phyloP scores from a whole-genome alignment of 108 stramenopile species.

The Mayamaea pseudoterrestris region DNA sequence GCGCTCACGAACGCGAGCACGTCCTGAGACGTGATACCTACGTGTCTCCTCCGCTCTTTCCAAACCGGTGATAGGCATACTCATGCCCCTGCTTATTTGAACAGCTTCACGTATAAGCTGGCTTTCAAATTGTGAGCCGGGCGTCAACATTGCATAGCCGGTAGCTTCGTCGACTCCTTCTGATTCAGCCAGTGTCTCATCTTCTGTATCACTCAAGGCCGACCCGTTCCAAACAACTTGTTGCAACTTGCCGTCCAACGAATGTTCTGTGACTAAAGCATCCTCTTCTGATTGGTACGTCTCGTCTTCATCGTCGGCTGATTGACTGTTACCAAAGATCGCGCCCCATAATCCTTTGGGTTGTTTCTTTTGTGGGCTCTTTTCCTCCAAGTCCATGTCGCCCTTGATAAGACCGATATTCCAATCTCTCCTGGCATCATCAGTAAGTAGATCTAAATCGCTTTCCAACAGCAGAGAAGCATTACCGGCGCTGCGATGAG shows the following conservation, averaged over 20 bases:
- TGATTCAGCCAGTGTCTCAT: constrained; percentile 18
- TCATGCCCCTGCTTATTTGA: constrained; percentile 20
- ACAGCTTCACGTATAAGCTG: constrained; percentile 52
- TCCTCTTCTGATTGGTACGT: constrained; percentile 7
- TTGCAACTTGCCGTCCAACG: too few relatives aligned
- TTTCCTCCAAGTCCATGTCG: constrained; percentile 14
- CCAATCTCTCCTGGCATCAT: constrained; percentile 44
- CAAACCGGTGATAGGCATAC: constrained; percentile 65
- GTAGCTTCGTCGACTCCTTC: constrained; percentile 11
- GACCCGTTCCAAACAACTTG: constrained; percentile 61
- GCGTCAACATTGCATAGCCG: constrained; percentile 8
- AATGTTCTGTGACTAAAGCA: constrained; percentile 1
- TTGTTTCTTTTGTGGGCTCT: constrained; percentile 12
- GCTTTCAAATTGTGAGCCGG: constrained; percentile 61
- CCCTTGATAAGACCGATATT: constrained; percentile 34
- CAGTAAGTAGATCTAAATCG: constrained; percentile 53
- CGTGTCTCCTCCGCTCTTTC: constrained; percentile 54
- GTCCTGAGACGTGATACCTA: constrained; percentile 23
- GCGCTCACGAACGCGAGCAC: constrained; percentile 59
- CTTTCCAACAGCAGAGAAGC: constrained; percentile 30
- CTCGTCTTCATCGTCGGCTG: constrained; percentile 7
- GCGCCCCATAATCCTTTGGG: constrained; percentile 4
- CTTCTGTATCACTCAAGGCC: constrained; percentile 65
- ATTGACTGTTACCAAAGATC: too few relatives aligned
- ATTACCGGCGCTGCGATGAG: constrained; percentile 3